These are phyloP conservation scores for Stemphylium lycopersici DNA, from an alignment of 2,329 filamentous ascomycete species.

Conservation along the genomic window DNA sequence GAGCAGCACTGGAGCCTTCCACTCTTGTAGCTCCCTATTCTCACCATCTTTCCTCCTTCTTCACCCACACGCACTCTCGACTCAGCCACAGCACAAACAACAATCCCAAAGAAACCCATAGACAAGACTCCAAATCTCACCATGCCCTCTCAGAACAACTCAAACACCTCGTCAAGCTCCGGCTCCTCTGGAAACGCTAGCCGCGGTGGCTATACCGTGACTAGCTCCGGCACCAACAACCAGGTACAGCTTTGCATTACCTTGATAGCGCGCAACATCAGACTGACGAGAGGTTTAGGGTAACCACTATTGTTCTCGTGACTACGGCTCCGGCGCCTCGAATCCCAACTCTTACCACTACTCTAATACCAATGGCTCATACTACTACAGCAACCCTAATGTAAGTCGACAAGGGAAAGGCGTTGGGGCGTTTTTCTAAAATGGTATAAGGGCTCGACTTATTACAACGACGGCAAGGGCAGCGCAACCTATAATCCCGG, in stretches of 20 bases:
- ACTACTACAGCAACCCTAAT: conserved; percentile 49
- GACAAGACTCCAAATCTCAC: too few relatives aligned
- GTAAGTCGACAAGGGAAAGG: conserved; percentile 1
- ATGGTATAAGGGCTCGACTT: conserved; percentile 36
- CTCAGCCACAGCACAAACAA: background rate
- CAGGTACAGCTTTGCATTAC: conserved; percentile 11
- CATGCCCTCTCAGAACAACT: conserved; percentile 2
- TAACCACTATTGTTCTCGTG: conserved; percentile 50
- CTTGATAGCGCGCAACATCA: background rate
- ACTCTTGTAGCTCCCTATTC: background rate
- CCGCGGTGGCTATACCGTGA: conserved; percentile 43
- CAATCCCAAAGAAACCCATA: background rate
- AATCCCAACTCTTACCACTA: conserved; percentile 51
- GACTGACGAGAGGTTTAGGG: conserved; percentile 30
- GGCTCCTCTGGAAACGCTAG: conserved; percentile 16
- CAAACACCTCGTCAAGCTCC: conserved; percentile 18
- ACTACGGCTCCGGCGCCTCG: conserved; percentile 44
- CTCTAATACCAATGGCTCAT: conserved; percentile 43
- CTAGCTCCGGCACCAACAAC: conserved; percentile 51
- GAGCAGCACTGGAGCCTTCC: background rate
- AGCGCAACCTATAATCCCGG: conserved; percentile 36
- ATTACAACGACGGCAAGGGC: conserved; percentile 48
- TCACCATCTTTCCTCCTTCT: background rate
- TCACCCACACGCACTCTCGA: background rate
- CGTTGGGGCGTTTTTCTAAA: background rate